A percentile compares a stretch with the other conserved stretches of the same genome.
phyloP scores from a whole-genome alignment of 2,329 filamentous ascomycete species.

The Ceratocystis colombiana region DNA sequence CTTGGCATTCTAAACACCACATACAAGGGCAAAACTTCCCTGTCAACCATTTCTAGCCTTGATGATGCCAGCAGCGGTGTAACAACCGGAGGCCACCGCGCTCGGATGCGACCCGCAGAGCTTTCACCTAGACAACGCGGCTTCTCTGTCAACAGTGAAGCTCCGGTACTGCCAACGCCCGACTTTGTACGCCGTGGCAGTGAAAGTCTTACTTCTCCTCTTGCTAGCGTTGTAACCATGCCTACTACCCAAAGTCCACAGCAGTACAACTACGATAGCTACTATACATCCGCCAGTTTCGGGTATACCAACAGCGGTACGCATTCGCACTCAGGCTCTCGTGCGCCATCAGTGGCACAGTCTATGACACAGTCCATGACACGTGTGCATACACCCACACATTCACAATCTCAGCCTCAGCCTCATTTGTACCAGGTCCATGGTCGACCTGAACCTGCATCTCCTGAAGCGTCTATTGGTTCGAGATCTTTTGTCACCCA shows the following conservation, averaged over 20 bases:
- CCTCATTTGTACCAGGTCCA: conserved; percentile 25
- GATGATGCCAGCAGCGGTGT: conserved; percentile 35
- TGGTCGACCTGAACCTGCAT: conserved; percentile 12
- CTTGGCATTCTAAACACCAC: conserved; percentile 71
- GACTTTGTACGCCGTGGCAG: conserved; percentile 58
- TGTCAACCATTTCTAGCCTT: conserved; percentile 48
- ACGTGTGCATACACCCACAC: neutral
- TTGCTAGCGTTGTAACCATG: conserved; percentile 36
- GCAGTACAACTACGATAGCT: conserved; percentile 48
- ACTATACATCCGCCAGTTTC: conserved; percentile 34
- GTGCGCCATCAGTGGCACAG: conserved; percentile 17
- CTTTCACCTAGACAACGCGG: conserved; percentile 46
- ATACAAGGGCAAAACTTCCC: conserved; percentile 49
- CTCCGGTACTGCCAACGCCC: conserved; percentile 52
- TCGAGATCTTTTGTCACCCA: conserved; percentile 40
- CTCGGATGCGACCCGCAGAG: conserved; percentile 42
- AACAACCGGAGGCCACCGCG: conserved; percentile 35
- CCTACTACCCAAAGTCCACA: conserved; percentile 38
- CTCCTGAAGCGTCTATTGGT: conserved; percentile 29
- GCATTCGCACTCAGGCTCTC: conserved; percentile 27
- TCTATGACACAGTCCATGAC: conserved; percentile 19
- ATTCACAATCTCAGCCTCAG: conserved; percentile 15
- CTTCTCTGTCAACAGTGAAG: conserved; percentile 52
- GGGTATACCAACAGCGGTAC: neutral
- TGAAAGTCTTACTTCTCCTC: conserved; percentile 54